Base-by-base conservation (phyloP, 345 rosid genomes). In the Syzygium aqueum region DNA sequence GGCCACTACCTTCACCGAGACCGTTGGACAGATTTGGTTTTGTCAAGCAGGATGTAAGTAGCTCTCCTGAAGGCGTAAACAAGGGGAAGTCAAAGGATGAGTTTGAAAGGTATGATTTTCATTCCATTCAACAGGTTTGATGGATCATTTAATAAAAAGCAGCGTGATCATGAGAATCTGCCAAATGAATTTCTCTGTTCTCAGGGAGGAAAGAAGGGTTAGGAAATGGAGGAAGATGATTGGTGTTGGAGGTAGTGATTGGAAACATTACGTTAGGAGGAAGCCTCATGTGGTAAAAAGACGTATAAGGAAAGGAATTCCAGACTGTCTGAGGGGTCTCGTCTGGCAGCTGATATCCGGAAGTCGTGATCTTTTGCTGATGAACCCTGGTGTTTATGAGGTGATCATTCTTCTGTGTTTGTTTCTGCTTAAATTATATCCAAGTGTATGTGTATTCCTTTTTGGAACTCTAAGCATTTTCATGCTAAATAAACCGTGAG, bases 171-270 rank as follows among this genome's bases (percentile, higher is more conserved):
- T 43, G 3, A 1, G 21, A 84, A 25, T 63, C 5, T n/a, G 43
- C 23, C 78, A 30, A 65, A 67, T 30, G 78, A n/a, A 67, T 84
- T 65, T 84, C 40, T 10, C 51, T 19, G 43, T 52, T 87, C 87
- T 89, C 92, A 97, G 99, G 93, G 98, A 97, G 88, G 96, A 94
- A 91, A 94, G 96, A 93, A 95, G 93, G 88, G 93, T 95, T 73
- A 92, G 95, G 88, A 96, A 95, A 92, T 97, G 99, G 99, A 95
- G 99, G 94, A 97, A 95, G 92, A 97, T 96, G 99, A 96, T 97
- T 86, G 99, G 99, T 84, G 95, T 93, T 65, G 97, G 98, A 57
- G 99, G 99, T 80, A 97, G 98, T 90, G 99, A 97, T 51, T 97
- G 99, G 99, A 96, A 96, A 93, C 97, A 94, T 89, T 97, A 95